Evolutionary conservation across 2,329 filamentous ascomycete species (phyloP), one percentile per base, ranked within the genome.

Genomic region (Myriosclerotinia scirpicola): DNA sequence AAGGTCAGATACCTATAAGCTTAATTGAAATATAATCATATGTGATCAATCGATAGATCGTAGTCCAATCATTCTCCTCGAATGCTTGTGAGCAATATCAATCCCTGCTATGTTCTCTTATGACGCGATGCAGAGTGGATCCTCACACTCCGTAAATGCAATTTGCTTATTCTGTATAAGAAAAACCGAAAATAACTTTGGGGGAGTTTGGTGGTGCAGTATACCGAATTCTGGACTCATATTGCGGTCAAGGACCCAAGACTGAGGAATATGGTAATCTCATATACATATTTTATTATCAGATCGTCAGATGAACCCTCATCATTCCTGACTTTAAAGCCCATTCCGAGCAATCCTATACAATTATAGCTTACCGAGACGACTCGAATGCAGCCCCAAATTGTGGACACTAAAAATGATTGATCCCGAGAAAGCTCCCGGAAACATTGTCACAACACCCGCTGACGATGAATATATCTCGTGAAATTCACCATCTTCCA

Each of bases 401-500:
- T 5, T 17, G 14, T 50, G 26, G 20, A 26, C 26, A n/a, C n/a
- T 12, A 36, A 11, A 1, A 34, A 22, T 22, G 54, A 65, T 17
- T 22, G 54, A 65, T 17, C 17, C 8, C 9, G 63, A 65, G 44
- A 65, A 58, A 44, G 63, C 30, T 65, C 34, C 34, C 22, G 9
- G 42, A 40, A 44, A 20, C 8, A 44, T 40, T 34, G 11, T 44
- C n/a, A 36, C 22, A 7, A 22, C 44, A 15, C 6, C 36, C 62
- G 38, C 56, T 61, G 34, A 67, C 1, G 69, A 70, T 26, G 62
- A 58, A 20, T 70, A 69, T 71, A 69, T 34, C 66, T 72, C 11
- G 71, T 72, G 40, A 55, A 46, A 5, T 72, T 71, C 48, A 54
- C 36, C 9, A 20, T 2, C 68, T 6, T 69, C 14, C 54, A 66